Evolutionary conservation across 1,284 basidiomycete species (phyloP).

Genomic region (Mycena citricolor): DNA sequence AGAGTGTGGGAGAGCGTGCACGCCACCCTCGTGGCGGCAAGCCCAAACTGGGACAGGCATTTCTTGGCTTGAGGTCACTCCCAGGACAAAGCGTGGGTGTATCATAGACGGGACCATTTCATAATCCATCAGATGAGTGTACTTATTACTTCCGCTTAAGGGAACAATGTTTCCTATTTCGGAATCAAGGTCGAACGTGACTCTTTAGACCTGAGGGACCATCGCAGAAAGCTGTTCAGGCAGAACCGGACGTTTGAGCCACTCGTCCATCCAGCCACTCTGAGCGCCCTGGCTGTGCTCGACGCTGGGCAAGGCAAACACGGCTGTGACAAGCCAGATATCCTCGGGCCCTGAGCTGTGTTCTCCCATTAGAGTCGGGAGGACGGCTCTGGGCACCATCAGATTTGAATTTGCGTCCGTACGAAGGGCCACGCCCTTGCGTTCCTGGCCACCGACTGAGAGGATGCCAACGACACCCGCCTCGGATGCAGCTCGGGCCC

Average conservation of each 20-base stretch:
- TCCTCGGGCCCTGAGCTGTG: conserved; percentile 42
- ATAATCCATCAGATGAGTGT: too few species aligned
- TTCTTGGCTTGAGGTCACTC: conserved; percentile 13
- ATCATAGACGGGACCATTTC: too few species aligned
- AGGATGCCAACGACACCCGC: conserved; percentile 66
- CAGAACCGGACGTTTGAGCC: conserved; percentile 51
- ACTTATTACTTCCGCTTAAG: too few species aligned
- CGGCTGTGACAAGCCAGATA: conserved; percentile 65
- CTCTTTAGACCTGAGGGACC: too few species aligned
- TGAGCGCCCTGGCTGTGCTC: conserved; percentile 40
- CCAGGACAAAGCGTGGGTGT: too few species aligned
- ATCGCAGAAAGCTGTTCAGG: conserved; percentile 42
- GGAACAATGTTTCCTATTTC: too few species aligned
- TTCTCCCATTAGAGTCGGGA: conserved; percentile 61
- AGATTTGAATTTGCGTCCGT: conserved; percentile 75
- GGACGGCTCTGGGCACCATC: conserved; percentile 64
- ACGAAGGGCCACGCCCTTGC: conserved; percentile 52
- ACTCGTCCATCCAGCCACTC: conserved; percentile 51
- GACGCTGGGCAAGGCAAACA: conserved; percentile 61
- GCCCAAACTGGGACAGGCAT: conserved; percentile 19
- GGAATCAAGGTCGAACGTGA: too few species aligned
- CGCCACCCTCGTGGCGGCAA: conserved; percentile 11
- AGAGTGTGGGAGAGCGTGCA: conserved; percentile 10
- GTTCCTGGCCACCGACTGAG: conserved; percentile 42
- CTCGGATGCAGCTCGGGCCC: conserved; percentile 54